Evolutionary conservation across 2,329 filamentous ascomycete species (phyloP).

Genomic region (Aspergillus unguis): DNA sequence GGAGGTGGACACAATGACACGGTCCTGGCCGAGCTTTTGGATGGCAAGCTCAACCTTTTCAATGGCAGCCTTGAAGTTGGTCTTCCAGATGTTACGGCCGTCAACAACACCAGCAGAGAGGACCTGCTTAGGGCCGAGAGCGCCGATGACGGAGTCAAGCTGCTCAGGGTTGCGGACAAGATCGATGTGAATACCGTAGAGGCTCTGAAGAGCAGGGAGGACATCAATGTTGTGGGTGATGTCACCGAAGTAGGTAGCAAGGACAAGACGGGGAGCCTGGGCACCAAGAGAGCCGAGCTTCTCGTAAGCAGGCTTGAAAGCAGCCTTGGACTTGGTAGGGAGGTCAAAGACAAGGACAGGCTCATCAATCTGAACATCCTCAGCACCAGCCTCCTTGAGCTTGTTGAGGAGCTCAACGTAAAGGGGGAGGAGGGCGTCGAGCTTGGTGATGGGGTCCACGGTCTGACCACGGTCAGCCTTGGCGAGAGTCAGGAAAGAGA

Average conservation of each 20-base stretch:
- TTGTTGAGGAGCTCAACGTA: slow-evolving; percentile 89
- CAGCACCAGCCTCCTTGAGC: slow-evolving; percentile 93
- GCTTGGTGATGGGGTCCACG: slow-evolving; percentile 88
- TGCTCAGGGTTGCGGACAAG: slow-evolving; percentile 98
- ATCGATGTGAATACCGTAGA: slow-evolving; percentile 89
- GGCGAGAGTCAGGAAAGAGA: slow-evolving; percentile 95
- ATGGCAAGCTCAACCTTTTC: slow-evolving; percentile 84
- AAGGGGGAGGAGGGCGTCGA: slow-evolving; percentile 88
- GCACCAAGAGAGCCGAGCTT: slow-evolving; percentile 69
- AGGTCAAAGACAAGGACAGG: slow-evolving; percentile 95
- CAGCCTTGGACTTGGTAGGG: slow-evolving; percentile 81
- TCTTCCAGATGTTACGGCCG: slow-evolving; percentile 99
- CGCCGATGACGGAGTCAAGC: slow-evolving; percentile 76
- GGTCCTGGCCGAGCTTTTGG: slow-evolving; percentile 95
- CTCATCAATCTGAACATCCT: slow-evolving; percentile 98
- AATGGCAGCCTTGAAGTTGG: slow-evolving; percentile 94
- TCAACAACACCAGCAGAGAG: slow-evolving; percentile 97
- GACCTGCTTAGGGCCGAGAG: slow-evolving; percentile 82
- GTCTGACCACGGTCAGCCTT: slow-evolving; percentile 96
- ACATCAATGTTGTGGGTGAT: slow-evolving; percentile 98
- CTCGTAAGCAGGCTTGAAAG: slow-evolving; percentile 97
- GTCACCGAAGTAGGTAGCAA: slow-evolving; percentile 99
- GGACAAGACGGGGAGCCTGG: slow-evolving; percentile 80
- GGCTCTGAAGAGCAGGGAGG: slow-evolving; percentile 66
- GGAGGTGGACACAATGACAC: slow-evolving; percentile 94